phyloP scores from a whole-genome alignment of 306 rosid genomes.

The Fragaria vesca region DNA sequence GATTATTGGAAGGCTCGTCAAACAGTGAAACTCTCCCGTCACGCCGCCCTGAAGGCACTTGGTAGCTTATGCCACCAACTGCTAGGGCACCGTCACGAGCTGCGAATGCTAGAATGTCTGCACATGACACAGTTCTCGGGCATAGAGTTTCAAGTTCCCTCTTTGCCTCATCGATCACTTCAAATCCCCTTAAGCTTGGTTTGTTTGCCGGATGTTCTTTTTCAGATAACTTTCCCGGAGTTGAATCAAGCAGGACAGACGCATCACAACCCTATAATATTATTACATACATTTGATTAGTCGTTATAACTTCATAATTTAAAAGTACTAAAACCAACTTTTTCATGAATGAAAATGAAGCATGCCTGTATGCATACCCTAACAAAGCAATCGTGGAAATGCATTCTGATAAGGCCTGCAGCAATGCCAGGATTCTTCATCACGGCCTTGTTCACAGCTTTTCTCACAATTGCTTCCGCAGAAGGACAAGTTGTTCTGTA shows the following conservation, averaged over 20 bases:
- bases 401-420: constrained; percentile 42
- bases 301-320: not conserved
- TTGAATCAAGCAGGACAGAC: constrained; percentile 33
- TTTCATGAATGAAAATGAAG: not conserved
- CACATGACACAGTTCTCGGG: constrained; percentile 42
- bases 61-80: constrained; percentile 29
- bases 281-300: not conserved
- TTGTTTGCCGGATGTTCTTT: constrained; percentile 36
- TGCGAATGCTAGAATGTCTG: constrained; percentile 42
- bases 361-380: constrained; percentile 27
- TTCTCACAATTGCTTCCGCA: constrained; percentile 33
- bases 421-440: constrained; percentile 32
- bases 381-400: constrained; percentile 50
- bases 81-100: constrained; percentile 34
- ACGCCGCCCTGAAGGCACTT: constrained; percentile 37
- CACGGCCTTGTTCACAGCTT: constrained; percentile 32
- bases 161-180: constrained; percentile 38
- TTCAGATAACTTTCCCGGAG: constrained; percentile 28
- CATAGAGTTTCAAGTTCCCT: constrained; percentile 34
- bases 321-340: not conserved
- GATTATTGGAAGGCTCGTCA: constrained; percentile 9
- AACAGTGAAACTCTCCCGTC: constrained; percentile 26
- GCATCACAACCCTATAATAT: constrained; percentile 40
- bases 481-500: constrained; percentile 30
- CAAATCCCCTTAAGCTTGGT: constrained; percentile 40